phyloP scores from a whole-genome alignment of 164 flowering plant genomes.

The Stephania cephalantha region DNA sequence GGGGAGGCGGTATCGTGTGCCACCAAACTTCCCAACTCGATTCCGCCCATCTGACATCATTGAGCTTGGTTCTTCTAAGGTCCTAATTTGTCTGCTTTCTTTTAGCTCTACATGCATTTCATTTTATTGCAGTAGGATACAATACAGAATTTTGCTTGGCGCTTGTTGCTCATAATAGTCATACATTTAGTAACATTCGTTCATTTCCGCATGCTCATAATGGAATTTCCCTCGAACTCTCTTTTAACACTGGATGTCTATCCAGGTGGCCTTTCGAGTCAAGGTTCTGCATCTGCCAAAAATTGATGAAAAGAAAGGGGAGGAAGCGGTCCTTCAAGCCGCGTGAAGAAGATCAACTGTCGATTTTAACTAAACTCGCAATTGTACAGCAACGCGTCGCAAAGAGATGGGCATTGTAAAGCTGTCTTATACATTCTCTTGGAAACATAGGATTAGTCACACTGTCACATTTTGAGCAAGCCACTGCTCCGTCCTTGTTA shows the following conservation, averaged over 20 bases:
- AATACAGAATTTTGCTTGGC: neutral
- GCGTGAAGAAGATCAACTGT: too few species aligned
- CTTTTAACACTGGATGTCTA: neutral
- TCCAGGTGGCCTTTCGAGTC: slow-evolving; percentile 64
- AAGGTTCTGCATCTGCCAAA: slow-evolving; percentile 29
- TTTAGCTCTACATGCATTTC: neutral
- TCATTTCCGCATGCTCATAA: neutral
- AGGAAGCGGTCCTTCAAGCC: too few species aligned
- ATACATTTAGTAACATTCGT: neutral
- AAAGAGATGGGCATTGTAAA: too few species aligned
- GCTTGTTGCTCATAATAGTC: neutral
- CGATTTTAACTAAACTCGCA: too few species aligned
- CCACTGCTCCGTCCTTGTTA: too few species aligned
- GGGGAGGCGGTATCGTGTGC: slow-evolving; percentile 53
- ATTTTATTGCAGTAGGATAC: neutral
- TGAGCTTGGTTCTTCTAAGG: slow-evolving; percentile 70
- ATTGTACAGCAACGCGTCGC: too few species aligned
- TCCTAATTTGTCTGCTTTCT: neutral
- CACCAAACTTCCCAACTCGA: slow-evolving; percentile 68
- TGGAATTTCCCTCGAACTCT: too few species aligned
- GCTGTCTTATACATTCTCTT: too few species aligned
- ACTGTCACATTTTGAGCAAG: too few species aligned
- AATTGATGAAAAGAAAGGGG: too few species aligned
- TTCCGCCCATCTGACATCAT: slow-evolving; percentile 70
- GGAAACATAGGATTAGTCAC: too few species aligned